Percentiles rank a stretch among this genome's conserved stretches.
These are phyloP conservation scores for Fraxinus baroniana DNA, from an alignment of 305 asterid species.

Conservation along the genomic window DNA sequence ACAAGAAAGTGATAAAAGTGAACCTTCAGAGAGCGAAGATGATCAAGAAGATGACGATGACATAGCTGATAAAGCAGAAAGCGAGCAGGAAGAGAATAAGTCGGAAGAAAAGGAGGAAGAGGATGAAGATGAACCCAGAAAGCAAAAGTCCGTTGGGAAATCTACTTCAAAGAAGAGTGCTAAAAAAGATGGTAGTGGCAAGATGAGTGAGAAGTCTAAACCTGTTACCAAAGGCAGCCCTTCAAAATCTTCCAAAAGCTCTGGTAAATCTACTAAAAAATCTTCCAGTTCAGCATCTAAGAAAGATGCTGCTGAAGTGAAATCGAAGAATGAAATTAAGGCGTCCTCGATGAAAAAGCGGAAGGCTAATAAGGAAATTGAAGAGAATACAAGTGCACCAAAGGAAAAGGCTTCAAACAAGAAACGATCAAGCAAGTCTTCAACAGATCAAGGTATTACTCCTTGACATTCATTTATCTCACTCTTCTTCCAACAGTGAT, in stretches of 20 bases:
- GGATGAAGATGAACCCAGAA: constrained; percentile 45
- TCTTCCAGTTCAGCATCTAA: constrained; percentile 49
- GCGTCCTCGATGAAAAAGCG: constrained; percentile 45
- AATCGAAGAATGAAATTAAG: constrained; percentile 41
- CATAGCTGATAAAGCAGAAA: constrained; percentile 38
- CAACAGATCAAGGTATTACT: constrained; percentile 56
- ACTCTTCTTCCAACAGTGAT: neutral
- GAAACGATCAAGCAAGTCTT: constrained; percentile 49
- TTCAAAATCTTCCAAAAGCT: constrained; percentile 41
- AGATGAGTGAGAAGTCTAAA: constrained; percentile 43
- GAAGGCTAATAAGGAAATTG: constrained; percentile 52
- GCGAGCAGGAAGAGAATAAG: constrained; percentile 47
- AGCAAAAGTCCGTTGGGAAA: constrained; percentile 39
- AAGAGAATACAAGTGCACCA: constrained; percentile 35
- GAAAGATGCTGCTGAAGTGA: constrained; percentile 49
- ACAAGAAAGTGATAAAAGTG: constrained; percentile 32
- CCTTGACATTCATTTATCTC: neutral
- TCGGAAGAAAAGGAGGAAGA: constrained; percentile 50
- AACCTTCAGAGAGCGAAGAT: constrained; percentile 51
- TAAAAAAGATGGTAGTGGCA: constrained; percentile 41
- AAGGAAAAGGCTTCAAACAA: constrained; percentile 57
- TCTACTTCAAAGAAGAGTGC: constrained; percentile 42
- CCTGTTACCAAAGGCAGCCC: constrained; percentile 44
- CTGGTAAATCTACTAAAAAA: constrained; percentile 43
- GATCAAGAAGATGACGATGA: constrained; percentile 42